Base-by-base conservation (phyloP, 2,329 filamentous ascomycete genomes). In the Berkeleyomyces basicola region DNA sequence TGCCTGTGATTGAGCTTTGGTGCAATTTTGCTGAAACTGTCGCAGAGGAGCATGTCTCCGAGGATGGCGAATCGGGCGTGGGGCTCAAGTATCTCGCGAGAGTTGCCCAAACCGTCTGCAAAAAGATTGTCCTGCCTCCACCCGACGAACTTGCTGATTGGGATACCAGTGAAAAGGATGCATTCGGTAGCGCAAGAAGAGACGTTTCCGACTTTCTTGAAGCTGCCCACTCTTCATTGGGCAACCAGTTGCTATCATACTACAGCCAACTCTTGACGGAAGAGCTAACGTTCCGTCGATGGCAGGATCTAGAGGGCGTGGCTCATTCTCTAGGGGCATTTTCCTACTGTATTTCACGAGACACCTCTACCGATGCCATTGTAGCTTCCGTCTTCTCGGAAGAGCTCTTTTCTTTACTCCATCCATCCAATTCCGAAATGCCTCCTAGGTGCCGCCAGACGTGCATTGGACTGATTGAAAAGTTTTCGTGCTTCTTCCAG, bases 121-220 rank as follows among this genome's bases (percentile, higher is more conserved):
- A 76, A 42, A 90, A 88, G 70, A 83, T 87, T 58, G 81, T 82
- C 51, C 87, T 87, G 66, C 86, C 88, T 3, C 74, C 82, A 0
- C 68, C 75, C 1, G 76, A 80, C 7, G 74, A 78, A 6, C 81
- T 84, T 57, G 76, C 77, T 39, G 75, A 77, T 0, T 92, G 88
- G 88, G 86, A 88, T 66, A 82, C 83, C 3, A 81, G 82, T 33
- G 84, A 88, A 42, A 81, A 82, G 46, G 78, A 80, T 59, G 82
- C 79, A 0, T 91, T 91, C 71, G 77, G 79, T 60, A 84, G 87
- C 63, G 88, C 88, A 58, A 80, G 89, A 39, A 84, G 87, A 67
- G 89, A 95, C 68, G 84, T 91, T n/a, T 79, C 82, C 59, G 88
- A 95, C 70, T 79, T 93, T 59, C 76, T 93, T 37, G 83, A 90